Evolutionary conservation across 345 rosid species (phyloP), one percentile per base, ranked within the genome.

Genomic region (Reutealis trisperma): DNA sequence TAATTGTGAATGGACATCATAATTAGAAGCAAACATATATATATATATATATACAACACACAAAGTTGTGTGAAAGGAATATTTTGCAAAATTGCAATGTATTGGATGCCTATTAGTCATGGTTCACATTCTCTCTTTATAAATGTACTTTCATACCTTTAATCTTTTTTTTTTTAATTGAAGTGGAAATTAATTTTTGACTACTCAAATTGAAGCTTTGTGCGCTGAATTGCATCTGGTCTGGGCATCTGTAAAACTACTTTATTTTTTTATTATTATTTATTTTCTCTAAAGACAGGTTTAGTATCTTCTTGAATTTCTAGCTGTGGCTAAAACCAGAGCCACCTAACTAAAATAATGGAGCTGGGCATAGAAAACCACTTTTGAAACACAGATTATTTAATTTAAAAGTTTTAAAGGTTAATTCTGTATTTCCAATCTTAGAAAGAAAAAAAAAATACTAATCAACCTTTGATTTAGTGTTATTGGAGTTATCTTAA

Each of bases 61-160:
- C 44, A 62, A 81, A 76, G 78, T 25, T 13, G 74, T 80, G 80
- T 81, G 84, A 72, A 80, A 71, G 73, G 91, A 86, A 83, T 80
- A 75, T 81, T 12, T 24, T 18, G 14, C 41, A 37, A 37, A 37
- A 37, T 34, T 34, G 37, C 37, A 25, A 34, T 30, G 57, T 22
- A 25, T 15, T 47, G 57, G 32, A 9, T 55, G 67, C 44, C 24
- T 67, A 19, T 49, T 34, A 18, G 44, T 57, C 66, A 13, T 61
- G 67, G 21, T 57, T 30, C 47, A 70, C 72, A 63, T 74, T 67
- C 42, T 37, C 4, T 51, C 71, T 51, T 10, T 52, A 30, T 52
- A 52, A 10, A 1, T 65, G 8, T 55, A 67, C 13, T 68, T 44
- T 27, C 60, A 44, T 44, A 34, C 62, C 41, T 52, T 42, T 42